These are phyloP conservation scores for Erysiphe neolycopersici DNA, from an alignment of 2,329 filamentous ascomycete species.

Conservation along the genomic window DNA sequence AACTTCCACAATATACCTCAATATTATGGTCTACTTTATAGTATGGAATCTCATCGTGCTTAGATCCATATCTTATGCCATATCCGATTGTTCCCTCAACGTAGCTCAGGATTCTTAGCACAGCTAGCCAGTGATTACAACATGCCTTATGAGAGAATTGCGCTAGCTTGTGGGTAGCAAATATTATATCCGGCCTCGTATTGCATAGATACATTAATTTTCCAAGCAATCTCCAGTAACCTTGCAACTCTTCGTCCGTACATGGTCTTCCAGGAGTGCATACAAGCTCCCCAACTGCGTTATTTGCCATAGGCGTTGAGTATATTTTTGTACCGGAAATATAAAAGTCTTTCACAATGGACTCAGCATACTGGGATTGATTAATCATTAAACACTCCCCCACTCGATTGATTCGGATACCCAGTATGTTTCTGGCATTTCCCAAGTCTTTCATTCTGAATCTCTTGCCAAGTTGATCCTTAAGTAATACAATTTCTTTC, in stretches of 20 bases:
- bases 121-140: no score
- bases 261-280: not conserved
- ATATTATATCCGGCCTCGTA: not conserved
- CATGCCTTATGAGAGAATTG: not conserved
- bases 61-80: no score
- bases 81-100: no score
- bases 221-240: not conserved
- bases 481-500: no score
- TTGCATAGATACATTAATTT: not conserved
- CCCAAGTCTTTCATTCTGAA: no score
- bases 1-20: not conserved
- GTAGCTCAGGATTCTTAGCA: no score
- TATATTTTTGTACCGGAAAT: not conserved
- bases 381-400: not conserved
- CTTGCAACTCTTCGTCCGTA: not conserved
- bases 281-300: not conserved
- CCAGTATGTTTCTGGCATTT: no score
- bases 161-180: not conserved
- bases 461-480: no score
- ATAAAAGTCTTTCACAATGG: not conserved
- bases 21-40: not conserved
- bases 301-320: not conserved
- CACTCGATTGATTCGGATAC: no score
- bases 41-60: not conserved
- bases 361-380: not conserved